Percentiles rank a stretch among this genome's conserved stretches.
Conservation (phyloP, 169 alveolate genomes). For the Prorocentrum cordatum region DNA sequence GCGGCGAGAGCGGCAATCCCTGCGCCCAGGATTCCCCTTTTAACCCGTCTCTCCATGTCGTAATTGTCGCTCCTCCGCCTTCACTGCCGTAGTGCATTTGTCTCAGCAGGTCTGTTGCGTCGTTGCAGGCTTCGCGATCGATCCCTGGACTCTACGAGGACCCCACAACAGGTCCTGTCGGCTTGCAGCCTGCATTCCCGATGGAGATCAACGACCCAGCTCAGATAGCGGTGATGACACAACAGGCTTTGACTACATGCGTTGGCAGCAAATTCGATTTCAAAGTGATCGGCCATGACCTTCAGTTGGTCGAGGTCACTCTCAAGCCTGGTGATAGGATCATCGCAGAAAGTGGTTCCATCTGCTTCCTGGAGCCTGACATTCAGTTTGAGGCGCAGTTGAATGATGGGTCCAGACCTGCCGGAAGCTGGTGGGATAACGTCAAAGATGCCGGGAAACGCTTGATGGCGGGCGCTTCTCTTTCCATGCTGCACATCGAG, state of each 20-base stretch:
- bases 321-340: background rate
- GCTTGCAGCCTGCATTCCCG: too few species aligned
- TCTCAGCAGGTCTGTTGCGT: too few species aligned
- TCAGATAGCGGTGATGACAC: background rate
- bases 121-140: too few species aligned
- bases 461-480: background rate
- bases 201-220: background rate
- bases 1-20: too few species aligned
- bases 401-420: background rate
- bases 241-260: background rate
- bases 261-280: background rate
- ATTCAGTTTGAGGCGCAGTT: background rate
- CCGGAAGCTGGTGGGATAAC: conserved; percentile 12
- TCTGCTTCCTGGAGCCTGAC: background rate
- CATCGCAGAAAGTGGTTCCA: background rate
- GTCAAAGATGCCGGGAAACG: conserved; percentile 8
- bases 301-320: background rate
- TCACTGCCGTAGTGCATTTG: too few species aligned
- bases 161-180: too few species aligned
- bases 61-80: too few species aligned
- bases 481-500: background rate
- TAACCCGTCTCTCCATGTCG: too few species aligned
- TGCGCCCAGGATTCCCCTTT: too few species aligned
- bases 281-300: conserved; percentile 1
- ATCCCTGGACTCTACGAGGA: too few species aligned